These are phyloP conservation scores for Tolypocladium capitatum DNA, from an alignment of 2,329 filamentous ascomycete genomes.

Conservation along the genomic window DNA sequence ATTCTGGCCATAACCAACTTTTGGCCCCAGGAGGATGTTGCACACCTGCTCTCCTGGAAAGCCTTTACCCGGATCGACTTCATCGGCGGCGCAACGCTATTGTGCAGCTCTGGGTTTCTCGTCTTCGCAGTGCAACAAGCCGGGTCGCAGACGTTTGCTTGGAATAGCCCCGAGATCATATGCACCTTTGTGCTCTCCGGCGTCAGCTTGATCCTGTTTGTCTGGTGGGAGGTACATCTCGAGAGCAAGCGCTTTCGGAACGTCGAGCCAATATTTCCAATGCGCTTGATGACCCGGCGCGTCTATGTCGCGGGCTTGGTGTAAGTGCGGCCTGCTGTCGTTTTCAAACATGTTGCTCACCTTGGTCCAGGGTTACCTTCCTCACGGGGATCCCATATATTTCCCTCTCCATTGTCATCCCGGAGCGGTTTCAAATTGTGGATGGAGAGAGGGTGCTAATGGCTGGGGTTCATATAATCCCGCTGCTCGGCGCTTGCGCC, in stretches of 20 bases:
- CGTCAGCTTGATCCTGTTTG: constrained; percentile 33
- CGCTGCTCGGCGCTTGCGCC: constrained; percentile 43
- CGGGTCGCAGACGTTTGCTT: constrained; percentile 35
- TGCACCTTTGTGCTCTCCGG: constrained; percentile 32
- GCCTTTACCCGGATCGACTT: constrained; percentile 38
- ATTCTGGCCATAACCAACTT: constrained; percentile 33
- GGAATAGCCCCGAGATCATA: constrained; percentile 39
- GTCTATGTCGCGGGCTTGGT: constrained; percentile 38
- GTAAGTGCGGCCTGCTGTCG: constrained; percentile 21
- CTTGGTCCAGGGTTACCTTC: constrained; percentile 33
- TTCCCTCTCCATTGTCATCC: constrained; percentile 42
- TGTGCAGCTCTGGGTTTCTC: constrained; percentile 38
- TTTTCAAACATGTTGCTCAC: neutral
- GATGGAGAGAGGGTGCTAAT: constrained; percentile 37
- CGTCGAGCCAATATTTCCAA: constrained; percentile 43
- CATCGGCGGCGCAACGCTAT: constrained; percentile 34
- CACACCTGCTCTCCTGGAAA: constrained; percentile 23
- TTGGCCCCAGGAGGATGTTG: constrained; percentile 27
- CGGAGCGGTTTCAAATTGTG: constrained; percentile 47
- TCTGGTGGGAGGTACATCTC: constrained; percentile 36
- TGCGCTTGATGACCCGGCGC: constrained; percentile 31
- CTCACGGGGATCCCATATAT: constrained; percentile 46
- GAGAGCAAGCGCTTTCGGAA: constrained; percentile 19
- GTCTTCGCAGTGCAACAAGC: constrained; percentile 45
- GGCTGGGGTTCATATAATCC: constrained; percentile 44